phyloP scores from a whole-genome alignment of 352 stramenopile species.

The Globisporangium lucens region DNA sequence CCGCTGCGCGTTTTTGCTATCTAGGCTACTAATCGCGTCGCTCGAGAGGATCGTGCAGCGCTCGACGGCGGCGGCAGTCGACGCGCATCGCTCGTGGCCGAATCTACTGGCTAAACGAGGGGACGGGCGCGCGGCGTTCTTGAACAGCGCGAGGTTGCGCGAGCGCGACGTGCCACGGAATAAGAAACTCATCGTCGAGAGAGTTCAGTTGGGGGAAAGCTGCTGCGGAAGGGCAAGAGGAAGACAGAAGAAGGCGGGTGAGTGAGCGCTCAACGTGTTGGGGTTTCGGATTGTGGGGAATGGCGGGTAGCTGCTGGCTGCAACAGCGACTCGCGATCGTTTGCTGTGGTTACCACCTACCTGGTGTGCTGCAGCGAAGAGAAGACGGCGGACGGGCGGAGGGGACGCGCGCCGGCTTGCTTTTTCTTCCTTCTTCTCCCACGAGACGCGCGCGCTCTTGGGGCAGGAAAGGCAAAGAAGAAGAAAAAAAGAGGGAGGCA shows the following conservation, averaged over 20 bases:
- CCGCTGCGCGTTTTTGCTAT: constrained; percentile 33
- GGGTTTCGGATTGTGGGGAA: constrained; percentile 11
- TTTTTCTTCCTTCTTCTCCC: constrained; percentile 3
- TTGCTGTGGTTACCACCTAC: not conserved
- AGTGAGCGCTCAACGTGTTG: constrained; percentile 3
- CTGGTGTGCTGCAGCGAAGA: not conserved
- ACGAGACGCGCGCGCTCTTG: constrained; percentile 7
- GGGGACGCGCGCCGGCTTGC: not conserved
- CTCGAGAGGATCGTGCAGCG: constrained; percentile 41
- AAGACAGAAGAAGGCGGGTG: not conserved
- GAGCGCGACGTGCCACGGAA: constrained; percentile 27
- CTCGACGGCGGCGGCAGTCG: constrained; percentile 22
- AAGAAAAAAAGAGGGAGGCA: not conserved
- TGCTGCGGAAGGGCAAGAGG: not conserved
- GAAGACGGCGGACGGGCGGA: not conserved
- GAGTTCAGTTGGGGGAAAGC: constrained; percentile 14
- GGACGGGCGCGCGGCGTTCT: constrained; percentile 23
- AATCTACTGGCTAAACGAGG: constrained; percentile 47
- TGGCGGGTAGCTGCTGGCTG: not conserved
- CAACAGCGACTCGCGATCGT: not conserved
- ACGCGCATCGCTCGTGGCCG: constrained; percentile 60
- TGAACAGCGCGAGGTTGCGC: constrained; percentile 30
- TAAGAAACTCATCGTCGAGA: constrained; percentile 36
- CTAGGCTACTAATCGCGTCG: constrained; percentile 23
- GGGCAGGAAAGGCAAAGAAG: not conserved